Evolutionary conservation across 768 basidiomycete genomes (phyloP).

Genomic region (Pulveroboletus sp.): DNA sequence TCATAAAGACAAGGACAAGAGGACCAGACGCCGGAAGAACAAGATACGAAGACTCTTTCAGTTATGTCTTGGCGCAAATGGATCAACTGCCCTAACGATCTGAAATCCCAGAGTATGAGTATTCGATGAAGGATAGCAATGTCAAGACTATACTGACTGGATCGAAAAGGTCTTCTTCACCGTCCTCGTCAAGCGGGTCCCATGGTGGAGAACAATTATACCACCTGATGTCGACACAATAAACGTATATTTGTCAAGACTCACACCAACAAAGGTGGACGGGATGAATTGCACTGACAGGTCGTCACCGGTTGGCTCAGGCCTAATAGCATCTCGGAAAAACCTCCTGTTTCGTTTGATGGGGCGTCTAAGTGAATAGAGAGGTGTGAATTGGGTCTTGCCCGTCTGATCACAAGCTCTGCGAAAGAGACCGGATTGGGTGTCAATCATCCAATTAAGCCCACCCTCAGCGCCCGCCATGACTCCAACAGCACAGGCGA

Average conservation of each 20-base stretch:
- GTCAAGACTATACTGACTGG: slow-evolving; percentile 3
- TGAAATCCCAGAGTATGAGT: not conserved
- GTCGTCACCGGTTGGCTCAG: too few relatives aligned
- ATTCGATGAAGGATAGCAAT: not conserved
- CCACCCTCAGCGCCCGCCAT: not conserved
- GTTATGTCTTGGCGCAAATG: not conserved
- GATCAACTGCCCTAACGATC: slow-evolving; percentile 6
- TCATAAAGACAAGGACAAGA: too few relatives aligned
- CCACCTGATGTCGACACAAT: slow-evolving; percentile 15
- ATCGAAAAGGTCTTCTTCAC: slow-evolving; percentile 16
- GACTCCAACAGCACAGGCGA: not conserved
- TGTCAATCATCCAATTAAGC: slow-evolving; percentile 19
- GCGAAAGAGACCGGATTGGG: slow-evolving; percentile 16
- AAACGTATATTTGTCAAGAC: not conserved
- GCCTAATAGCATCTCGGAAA: slow-evolving; percentile 7
- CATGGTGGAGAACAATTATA: slow-evolving; percentile 13
- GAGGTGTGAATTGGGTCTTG: slow-evolving; percentile 2
- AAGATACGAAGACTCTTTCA: too few relatives aligned
- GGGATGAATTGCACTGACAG: too few relatives aligned
- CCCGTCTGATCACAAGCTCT: slow-evolving; percentile 15
- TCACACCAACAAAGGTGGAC: too few relatives aligned
- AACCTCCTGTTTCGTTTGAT: slow-evolving; percentile 1
- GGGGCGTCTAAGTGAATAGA: slow-evolving; percentile 17
- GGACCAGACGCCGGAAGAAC: too few relatives aligned
- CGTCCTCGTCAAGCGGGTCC: slow-evolving; percentile 25